These are phyloP conservation scores for Lachnellula cervina DNA, from an alignment of 2,329 filamentous ascomycete genomes.

Conservation along the genomic window DNA sequence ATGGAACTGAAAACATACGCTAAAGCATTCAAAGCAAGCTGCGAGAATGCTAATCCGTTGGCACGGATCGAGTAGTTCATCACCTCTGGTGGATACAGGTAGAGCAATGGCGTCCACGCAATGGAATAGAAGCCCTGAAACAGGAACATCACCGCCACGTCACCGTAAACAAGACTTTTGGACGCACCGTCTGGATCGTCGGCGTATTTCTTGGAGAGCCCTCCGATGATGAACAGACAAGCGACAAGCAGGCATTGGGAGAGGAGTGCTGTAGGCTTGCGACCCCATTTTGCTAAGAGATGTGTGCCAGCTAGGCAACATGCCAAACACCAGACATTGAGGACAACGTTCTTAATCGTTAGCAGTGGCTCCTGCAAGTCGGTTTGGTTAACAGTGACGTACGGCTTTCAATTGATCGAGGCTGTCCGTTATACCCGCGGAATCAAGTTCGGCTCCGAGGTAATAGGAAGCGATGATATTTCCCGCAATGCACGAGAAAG, in stretches of 20 bases:
- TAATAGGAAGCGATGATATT: slow-evolving; percentile 37
- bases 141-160: slow-evolving; percentile 45
- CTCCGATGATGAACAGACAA: slow-evolving; percentile 48
- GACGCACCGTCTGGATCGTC: slow-evolving; percentile 15
- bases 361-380: not conserved
- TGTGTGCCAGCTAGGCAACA: slow-evolving; percentile 40
- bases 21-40: slow-evolving; percentile 29
- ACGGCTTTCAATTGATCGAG: slow-evolving; percentile 40
- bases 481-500: slow-evolving; percentile 37
- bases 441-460: slow-evolving; percentile 38
- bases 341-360: slow-evolving; percentile 38
- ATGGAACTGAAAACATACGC: slow-evolving; percentile 14
- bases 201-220: slow-evolving; percentile 38
- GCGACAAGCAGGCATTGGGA: slow-evolving; percentile 36
- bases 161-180: slow-evolving; percentile 35
- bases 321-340: slow-evolving; percentile 45
- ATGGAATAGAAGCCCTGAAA: slow-evolving; percentile 48
- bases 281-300: slow-evolving; percentile 39
- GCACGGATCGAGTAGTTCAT: slow-evolving; percentile 46
- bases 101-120: slow-evolving; percentile 44
- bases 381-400: slow-evolving; percentile 1
- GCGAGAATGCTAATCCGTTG: slow-evolving; percentile 40
- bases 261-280: slow-evolving; percentile 41
- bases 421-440: slow-evolving; percentile 41
- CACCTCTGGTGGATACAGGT: slow-evolving; percentile 45